These are phyloP conservation scores for Alternaria consortialis DNA, from an alignment of 2,329 filamentous ascomycete genomes.

Conservation along the genomic window DNA sequence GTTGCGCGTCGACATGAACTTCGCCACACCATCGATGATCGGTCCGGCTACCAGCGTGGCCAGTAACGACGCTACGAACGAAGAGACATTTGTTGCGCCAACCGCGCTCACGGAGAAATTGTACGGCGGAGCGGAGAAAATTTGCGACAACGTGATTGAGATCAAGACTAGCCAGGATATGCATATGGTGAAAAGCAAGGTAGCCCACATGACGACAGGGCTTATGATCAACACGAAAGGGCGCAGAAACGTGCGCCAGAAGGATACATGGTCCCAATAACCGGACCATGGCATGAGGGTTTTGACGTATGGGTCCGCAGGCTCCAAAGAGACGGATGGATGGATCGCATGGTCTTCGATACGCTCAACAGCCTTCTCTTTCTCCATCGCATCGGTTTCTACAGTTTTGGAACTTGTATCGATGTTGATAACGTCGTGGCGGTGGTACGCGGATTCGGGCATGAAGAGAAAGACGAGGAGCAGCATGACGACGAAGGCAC, in stretches of 20 bases:
- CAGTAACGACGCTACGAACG: slow-evolving; percentile 33
- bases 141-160: slow-evolving; percentile 37
- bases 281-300: slow-evolving; percentile 27
- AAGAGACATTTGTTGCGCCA: slow-evolving; percentile 35
- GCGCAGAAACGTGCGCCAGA: slow-evolving; percentile 31
- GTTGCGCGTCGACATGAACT: slow-evolving; percentile 35
- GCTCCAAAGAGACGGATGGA: slow-evolving; percentile 4
- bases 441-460: slow-evolving; percentile 32
- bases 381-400: slow-evolving; percentile 15
- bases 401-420: slow-evolving; percentile 26
- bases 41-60: slow-evolving; percentile 29
- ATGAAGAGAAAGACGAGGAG: slow-evolving; percentile 36
- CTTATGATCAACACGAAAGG: slow-evolving; percentile 29
- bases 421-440: slow-evolving; percentile 26
- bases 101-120: slow-evolving; percentile 35
- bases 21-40: slow-evolving; percentile 33
- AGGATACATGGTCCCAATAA: slow-evolving; percentile 32
- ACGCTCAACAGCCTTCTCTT: slow-evolving; percentile 19
- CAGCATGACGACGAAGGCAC: slow-evolving; percentile 31
- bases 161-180: slow-evolving; percentile 42
- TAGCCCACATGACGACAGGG: slow-evolving; percentile 36
- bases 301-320: slow-evolving; percentile 16
- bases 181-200: slow-evolving; percentile 35
- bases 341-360: slow-evolving; percentile 15
- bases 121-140: slow-evolving; percentile 37